These are phyloP conservation scores for Aspergillus neoniger DNA, from an alignment of 2,329 filamentous ascomycete species.

Conservation along the genomic window DNA sequence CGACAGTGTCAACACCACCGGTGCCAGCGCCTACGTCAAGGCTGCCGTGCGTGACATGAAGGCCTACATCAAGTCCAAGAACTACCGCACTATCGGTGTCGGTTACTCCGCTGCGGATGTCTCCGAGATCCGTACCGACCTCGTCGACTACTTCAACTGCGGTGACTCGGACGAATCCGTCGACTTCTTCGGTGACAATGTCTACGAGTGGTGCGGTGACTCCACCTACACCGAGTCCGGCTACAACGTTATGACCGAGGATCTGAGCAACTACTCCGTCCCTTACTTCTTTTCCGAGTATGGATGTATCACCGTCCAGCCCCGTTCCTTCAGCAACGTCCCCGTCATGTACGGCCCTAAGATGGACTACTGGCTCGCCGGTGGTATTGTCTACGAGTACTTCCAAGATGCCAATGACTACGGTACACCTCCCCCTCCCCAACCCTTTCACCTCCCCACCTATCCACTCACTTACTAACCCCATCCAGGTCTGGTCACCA, in stretches of 20 bases:
- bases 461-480: constrained; percentile 11
- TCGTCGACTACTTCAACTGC: constrained; percentile 94
- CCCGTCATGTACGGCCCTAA: constrained; percentile 71
- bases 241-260: constrained; percentile 75
- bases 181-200: constrained; percentile 99
- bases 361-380: constrained; percentile 85
- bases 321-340: constrained; percentile 82
- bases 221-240: constrained; percentile 75
- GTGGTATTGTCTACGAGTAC: constrained; percentile 98
- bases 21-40: constrained; percentile 90
- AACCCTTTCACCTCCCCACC: background rate
- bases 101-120: constrained; percentile 96
- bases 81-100: constrained; percentile 76
- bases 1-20: constrained; percentile 82
- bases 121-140: constrained; percentile 72
- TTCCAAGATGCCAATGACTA: constrained; percentile 87
- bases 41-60: constrained; percentile 94
- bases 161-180: constrained; percentile 67
- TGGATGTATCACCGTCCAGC: constrained; percentile 77
- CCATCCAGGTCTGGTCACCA: constrained; percentile 50
- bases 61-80: constrained; percentile 78
- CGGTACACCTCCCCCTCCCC: constrained; percentile 52
- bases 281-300: constrained; percentile 98
- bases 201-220: constrained; percentile 96
- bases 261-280: constrained; percentile 84